Conservation (phyloP, 352 stramenopile genomes). For the Phytophthora idaei region DNA sequence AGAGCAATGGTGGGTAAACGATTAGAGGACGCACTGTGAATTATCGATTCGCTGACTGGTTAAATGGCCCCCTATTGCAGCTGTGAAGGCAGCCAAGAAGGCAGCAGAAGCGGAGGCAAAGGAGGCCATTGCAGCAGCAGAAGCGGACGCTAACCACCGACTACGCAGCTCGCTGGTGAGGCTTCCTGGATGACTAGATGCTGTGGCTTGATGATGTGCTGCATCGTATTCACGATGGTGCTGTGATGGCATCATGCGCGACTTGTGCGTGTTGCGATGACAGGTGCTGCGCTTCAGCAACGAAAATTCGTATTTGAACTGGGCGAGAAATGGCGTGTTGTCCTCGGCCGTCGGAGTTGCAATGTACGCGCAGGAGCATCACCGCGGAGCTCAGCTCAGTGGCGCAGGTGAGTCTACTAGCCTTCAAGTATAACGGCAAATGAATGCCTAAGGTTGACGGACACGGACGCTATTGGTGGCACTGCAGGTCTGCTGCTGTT, state of each 20-base stretch:
- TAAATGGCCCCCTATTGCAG: constrained; percentile 5
- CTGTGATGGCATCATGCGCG: not conserved
- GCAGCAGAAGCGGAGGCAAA: constrained; percentile 34
- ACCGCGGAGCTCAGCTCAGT: constrained; percentile 83
- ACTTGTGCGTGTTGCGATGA: not conserved
- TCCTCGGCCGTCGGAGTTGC: constrained; percentile 83
- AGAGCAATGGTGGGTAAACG: constrained; percentile 25
- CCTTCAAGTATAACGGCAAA: too few relatives aligned
- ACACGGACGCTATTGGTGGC: not conserved
- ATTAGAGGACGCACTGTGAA: not conserved
- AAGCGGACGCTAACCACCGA: constrained; percentile 36
- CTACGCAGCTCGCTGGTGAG: constrained; percentile 46
- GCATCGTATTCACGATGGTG: constrained; percentile 18
- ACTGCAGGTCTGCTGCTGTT: constrained; percentile 68
- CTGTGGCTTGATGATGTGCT: constrained; percentile 6
- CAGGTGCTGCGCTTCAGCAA: constrained; percentile 87
- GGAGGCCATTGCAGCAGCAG: constrained; percentile 27
- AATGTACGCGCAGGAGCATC: constrained; percentile 90
- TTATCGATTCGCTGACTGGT: constrained; percentile 4
- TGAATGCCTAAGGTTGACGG: not conserved
- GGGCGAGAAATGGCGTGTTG: constrained; percentile 84
- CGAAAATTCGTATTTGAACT: constrained; percentile 90
- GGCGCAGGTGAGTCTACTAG: constrained; percentile 52
- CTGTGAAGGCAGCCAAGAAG: constrained; percentile 37
- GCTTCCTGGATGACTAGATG: not conserved